Base-by-base conservation (phyloP, 805 yeast species). In the Maudiozyma barnettii region DNA sequence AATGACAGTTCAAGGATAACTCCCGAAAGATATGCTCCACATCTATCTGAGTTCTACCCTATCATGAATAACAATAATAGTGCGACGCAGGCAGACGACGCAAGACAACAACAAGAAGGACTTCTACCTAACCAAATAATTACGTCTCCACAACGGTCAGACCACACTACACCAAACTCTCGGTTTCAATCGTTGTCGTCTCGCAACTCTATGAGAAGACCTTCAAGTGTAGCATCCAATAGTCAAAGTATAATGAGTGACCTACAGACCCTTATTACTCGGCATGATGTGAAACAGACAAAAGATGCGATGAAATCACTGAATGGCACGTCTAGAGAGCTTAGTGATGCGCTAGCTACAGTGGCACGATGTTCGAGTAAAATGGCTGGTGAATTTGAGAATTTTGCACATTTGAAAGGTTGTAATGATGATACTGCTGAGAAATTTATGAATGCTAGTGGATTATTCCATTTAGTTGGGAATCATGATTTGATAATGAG, bases 401-500 rank as follows among this genome's bases (percentile, higher is more conserved):
- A 71, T 39, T 71, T 79, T 49, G 80, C 88, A 0, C 68, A 75
- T 45, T 72, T 79, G 52, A 79, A 79, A 58, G 87, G 87, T 13
- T 75, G 81, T 18, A 80, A 78, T 14, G 64, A 64, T 21, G 71
- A 53, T 14, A 58, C 78, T 1, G 74, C 81, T 2, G 83, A 82
- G 53, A 87, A 87, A 8, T 62, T 87, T 14, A 66, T 79, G 54
- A 75, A 79, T 43, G 84, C 90, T 2, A 82, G 88, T 39, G 95
- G 95, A 0, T 67, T 88, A 46, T 90, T 85, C 54, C 80, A 77
- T 57, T 70, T 88, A 39, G 75, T 85, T 18, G 80, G 91, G 0
- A 86, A 85, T 60, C 93, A 86, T 59, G 83, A 84, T 51, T 81
- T 80, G 51, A 77, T 88, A 13, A 69, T 88, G 53, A 74, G 87